Evolutionary conservation across 2,329 filamentous ascomycete genomes (phyloP).

Genomic region (Diaporthe citri): DNA sequence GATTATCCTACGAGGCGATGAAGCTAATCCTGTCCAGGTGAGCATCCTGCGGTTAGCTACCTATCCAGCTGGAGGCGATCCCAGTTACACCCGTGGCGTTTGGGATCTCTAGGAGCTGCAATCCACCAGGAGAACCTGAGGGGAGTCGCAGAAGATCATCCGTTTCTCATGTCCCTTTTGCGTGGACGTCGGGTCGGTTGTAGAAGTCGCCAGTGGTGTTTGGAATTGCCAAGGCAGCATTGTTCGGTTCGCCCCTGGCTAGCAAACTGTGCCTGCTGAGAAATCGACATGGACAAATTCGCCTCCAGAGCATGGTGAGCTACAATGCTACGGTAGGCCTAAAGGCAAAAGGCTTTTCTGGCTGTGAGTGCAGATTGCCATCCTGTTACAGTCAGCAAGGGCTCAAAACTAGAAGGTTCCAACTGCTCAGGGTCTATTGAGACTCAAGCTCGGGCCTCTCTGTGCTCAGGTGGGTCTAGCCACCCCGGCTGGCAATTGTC

Average conservation of each 20-base stretch:
- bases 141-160: background rate
- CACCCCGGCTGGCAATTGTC: conserved; percentile 36
- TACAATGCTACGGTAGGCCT: background rate
- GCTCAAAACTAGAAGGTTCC: conserved; percentile 19
- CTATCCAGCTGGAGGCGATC: background rate
- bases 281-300: background rate
- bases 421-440: conserved; percentile 43
- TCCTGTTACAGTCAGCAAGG: conserved; percentile 4
- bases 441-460: conserved; percentile 42
- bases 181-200: background rate
- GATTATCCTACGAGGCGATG: background rate
- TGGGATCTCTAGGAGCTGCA: background rate
- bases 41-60: background rate
- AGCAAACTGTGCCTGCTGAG: conserved; percentile 2
- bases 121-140: background rate
- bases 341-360: background rate
- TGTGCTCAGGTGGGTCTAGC: conserved; percentile 30
- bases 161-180: background rate
- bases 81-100: background rate
- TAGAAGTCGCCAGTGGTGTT: background rate
- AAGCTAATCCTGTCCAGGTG: background rate
- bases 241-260: conserved; percentile 13
- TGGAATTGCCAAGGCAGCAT: background rate
- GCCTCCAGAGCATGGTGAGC: background rate
- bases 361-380: background rate